These are phyloP conservation scores for Myrica gale DNA, from an alignment of 306 rosid species.

Conservation along the genomic window DNA sequence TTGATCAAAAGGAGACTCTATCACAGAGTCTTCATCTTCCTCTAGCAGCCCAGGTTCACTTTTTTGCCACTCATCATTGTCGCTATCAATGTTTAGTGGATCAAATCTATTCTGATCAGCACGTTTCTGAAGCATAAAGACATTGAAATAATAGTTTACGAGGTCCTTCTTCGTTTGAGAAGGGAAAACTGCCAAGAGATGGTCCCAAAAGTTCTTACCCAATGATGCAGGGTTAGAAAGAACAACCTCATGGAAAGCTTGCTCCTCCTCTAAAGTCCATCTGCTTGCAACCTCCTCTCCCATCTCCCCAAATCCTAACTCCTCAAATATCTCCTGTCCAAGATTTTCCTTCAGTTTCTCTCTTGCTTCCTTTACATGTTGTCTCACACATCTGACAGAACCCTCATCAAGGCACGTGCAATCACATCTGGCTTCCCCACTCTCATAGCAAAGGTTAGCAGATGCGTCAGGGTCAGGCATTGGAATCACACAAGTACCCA, in stretches of 20 bases:
- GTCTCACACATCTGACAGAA: constrained; percentile 38
- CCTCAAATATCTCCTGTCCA: constrained; percentile 27
- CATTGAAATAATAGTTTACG: constrained; percentile 43
- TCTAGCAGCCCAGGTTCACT: constrained; percentile 19
- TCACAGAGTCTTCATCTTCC: constrained; percentile 27
- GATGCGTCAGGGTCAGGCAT: constrained; percentile 33
- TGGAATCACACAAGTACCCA: constrained; percentile 32
- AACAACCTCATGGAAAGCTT: constrained; percentile 28
- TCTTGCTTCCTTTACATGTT: constrained; percentile 30
- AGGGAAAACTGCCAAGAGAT: constrained; percentile 31
- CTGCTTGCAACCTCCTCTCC: constrained; percentile 37
- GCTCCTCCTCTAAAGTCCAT: constrained; percentile 41
- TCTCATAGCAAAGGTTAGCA: constrained; percentile 11
- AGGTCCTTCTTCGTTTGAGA: constrained; percentile 26
- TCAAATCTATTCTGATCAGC: constrained; percentile 38
- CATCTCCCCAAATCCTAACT: constrained; percentile 41
- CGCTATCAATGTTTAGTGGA: constrained; percentile 36
- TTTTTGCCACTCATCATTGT: constrained; percentile 38
- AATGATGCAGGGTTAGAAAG: constrained; percentile 34
- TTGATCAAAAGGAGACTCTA: constrained; percentile 31
- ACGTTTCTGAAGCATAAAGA: constrained; percentile 37
- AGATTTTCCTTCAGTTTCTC: constrained; percentile 30
- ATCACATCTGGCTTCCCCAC: constrained; percentile 15
- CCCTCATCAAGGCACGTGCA: constrained; percentile 35
- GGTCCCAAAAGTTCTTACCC: constrained; percentile 39